A percentile compares a stretch with the other conserved stretches of the same genome.
phyloP scores from a whole-genome alignment of 352 stramenopile species.

The Phytophthora gonapodyides region DNA sequence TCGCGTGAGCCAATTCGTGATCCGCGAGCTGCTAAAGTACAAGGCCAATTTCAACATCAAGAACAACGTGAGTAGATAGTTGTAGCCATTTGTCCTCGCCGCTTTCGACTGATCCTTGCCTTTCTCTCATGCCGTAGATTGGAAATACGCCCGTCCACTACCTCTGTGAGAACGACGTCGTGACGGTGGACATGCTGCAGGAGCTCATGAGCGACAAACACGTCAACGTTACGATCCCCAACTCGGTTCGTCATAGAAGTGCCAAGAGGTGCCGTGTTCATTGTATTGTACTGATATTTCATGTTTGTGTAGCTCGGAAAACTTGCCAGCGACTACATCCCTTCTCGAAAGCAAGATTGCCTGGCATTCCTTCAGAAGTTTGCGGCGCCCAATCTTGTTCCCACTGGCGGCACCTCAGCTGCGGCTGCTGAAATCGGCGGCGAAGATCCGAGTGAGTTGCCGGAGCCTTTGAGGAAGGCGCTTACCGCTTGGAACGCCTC shows the following conservation, averaged over 20 bases:
- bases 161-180: slow-evolving; percentile 66
- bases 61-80: slow-evolving; percentile 60
- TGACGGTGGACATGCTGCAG: slow-evolving; percentile 63
- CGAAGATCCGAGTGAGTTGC: slow-evolving; percentile 67
- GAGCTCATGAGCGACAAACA: slow-evolving; percentile 61
- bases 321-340: slow-evolving; percentile 66
- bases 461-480: slow-evolving; percentile 43
- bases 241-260: slow-evolving; percentile 44
- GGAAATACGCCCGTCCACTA: slow-evolving; percentile 76
- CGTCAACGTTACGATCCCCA: slow-evolving; percentile 69
- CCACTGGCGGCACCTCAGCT: slow-evolving; percentile 13
- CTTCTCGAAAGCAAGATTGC: slow-evolving; percentile 62
- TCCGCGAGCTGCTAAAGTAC: slow-evolving; percentile 55
- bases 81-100: no score
- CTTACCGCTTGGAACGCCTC: slow-evolving; percentile 71
- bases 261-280: background rate
- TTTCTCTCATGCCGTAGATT: slow-evolving; percentile 44
- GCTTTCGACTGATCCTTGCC: background rate
- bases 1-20: slow-evolving; percentile 42
- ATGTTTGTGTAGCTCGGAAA: slow-evolving; percentile 52
- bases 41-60: slow-evolving; percentile 71
- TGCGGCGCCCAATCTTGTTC: slow-evolving; percentile 47
- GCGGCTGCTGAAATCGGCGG: slow-evolving; percentile 48
- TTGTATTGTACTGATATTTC: background rate
- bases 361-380: slow-evolving; percentile 61